Evolutionary conservation across 2,329 filamentous ascomycete genomes (phyloP), one percentile per base, ranked within the genome.

Genomic region (Emmonsia crescens): DNA sequence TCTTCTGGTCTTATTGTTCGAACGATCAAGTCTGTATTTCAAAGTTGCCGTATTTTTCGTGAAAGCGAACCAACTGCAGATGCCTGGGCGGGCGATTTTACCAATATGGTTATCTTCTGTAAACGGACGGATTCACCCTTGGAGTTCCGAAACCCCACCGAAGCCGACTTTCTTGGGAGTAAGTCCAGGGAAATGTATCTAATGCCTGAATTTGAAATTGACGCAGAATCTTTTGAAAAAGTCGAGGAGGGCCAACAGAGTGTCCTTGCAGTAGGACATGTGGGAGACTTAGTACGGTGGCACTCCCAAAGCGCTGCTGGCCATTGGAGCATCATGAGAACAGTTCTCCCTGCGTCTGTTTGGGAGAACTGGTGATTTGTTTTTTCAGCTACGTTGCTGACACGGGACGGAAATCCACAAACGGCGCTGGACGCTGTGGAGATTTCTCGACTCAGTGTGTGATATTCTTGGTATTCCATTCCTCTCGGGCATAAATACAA

Each of bases 41-140:
- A 90, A n/a, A 84, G 85, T 3, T 99, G 94, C 76, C 89, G 91
- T 63, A 85, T 96, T 68, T 99, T 91, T 82, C 87, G 94, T 64
- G 94, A 99, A 75, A 80, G 83, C 31, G 80, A 84, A 3, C 76
- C 80, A 0, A 75, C 77, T 8, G 74, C 83, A 27, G 78, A 79
- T 42, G 71, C 77, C 49, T 74, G 78, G 21, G 79, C 78, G 2
- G 76, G 77, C 33, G 89, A 96, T 71, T 96, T 97, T 73, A 90
- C 91, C 72, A 99, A 99, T 78, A 91, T 97, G 83, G 89, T 97
- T 55, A 85, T 97, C 63, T 96, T 96, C 78, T 99, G 94, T 80
- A 86, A 84, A 62, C 93, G 91, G 75, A 79, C 77, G 12, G 72
- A 76, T 31, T 66, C 65, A 6, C 75, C 77, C 0, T 76, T 91